Evolutionary conservation across 1,284 basidiomycete genomes (phyloP).

Genomic region (Melampsora americana): DNA sequence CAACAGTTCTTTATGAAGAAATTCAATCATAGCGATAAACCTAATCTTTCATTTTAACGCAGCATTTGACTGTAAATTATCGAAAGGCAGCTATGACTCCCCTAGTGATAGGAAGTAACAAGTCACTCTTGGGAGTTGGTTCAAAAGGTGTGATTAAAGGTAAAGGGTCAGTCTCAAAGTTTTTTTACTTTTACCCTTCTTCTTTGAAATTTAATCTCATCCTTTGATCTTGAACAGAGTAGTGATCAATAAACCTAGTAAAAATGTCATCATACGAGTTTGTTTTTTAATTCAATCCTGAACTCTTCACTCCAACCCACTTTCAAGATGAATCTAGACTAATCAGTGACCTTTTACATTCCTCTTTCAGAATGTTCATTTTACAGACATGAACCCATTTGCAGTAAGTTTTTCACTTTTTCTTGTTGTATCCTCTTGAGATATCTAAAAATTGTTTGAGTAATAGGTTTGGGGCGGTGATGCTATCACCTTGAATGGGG

Average conservation of each 20-base stretch:
- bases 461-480: conserved; percentile 44
- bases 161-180: conserved; percentile 33
- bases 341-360: neutral
- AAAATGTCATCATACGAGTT: neutral
- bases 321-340: conserved; percentile 1
- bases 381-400: conserved; percentile 7
- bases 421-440: neutral
- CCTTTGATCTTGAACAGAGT: neutral
- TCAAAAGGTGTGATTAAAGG: conserved; percentile 27
- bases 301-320: neutral
- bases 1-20: neutral
- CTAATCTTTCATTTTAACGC: neutral
- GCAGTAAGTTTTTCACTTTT: neutral
- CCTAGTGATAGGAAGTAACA: conserved; percentile 18
- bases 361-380: neutral
- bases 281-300: neutral
- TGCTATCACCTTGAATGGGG: conserved; percentile 17
- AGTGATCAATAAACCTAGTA: neutral
- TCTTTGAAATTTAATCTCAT: neutral
- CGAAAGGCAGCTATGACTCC: conserved; percentile 10
- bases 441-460: neutral
- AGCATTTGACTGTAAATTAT: neutral
- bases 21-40: neutral
- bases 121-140: conserved; percentile 36
- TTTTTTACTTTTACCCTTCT: neutral